Evolutionary conservation across 2,329 filamentous ascomycete species (phyloP), one percentile per base, ranked within the genome.

Genomic region (Colletotrichum musicola): DNA sequence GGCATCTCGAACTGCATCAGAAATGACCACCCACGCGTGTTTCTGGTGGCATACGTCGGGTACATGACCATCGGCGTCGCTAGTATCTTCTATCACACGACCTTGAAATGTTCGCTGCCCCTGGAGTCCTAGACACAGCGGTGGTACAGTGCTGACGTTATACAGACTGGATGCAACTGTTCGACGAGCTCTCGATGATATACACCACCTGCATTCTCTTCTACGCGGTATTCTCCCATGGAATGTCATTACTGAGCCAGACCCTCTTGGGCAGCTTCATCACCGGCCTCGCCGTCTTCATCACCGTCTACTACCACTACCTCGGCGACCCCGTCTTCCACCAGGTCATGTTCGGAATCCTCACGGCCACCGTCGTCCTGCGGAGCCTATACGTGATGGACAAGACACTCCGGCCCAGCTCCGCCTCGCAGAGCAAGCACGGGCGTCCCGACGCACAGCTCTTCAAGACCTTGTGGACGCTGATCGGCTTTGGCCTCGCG

Each of bases 261-360:
- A 73, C 84, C 1, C 67, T 85, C 14, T 82, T 94, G 9, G 92
- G 84, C 12, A 46, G 89, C 7, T 83, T 82, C 14, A 83, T 93
- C 12, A 75, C 88, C 6, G 79, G 79, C 14, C 77, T 90, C 35
- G 84, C 87, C 18, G 78, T 85, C 44, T 91, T 90, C 74, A 94
- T 96, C 77, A 95, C 93, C 13, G 83, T 79, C 6, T 82, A 81
- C 78, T 97, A 97, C 80, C 92, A 94, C 75, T 89, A 92, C 71
- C 88, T 94, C n/a, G 93, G 94, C 76, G 90, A 96, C 72, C 93
- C 93, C 0, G 83, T 88, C 1, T 96, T 96, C 78, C 93, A 96
- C 80, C 93, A 96, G 77, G 90, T 89, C 69, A 91, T 90, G 5
- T 96, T 94, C 73, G 92, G 89, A 1, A 75, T 91, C 4, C 81